Percentiles rank a stretch among this genome's conserved stretches.
These are phyloP conservation scores for Cordyceps javanica DNA, from an alignment of 2,329 filamentous ascomycete species.

Conservation along the genomic window DNA sequence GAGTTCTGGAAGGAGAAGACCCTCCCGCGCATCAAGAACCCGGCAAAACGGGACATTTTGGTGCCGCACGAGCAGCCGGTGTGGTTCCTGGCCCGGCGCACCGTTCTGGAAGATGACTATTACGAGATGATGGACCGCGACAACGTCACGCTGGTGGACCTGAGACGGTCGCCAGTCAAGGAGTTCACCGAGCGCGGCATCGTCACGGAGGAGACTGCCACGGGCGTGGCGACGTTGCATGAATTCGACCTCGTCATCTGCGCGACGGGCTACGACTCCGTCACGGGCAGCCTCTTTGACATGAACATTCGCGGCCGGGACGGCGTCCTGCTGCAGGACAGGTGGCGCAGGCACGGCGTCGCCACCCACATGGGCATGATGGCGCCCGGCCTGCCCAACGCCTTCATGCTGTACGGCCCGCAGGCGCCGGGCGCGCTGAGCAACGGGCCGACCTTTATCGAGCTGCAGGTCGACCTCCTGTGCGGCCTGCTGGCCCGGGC, in stretches of 20 bases:
- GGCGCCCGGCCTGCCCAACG: constrained; percentile 17
- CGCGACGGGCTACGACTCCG: constrained; percentile 19
- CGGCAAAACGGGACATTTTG: constrained; percentile 10
- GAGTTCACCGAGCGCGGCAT: constrained; percentile 4
- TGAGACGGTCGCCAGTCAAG: constrained; percentile 7
- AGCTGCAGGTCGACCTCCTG: constrained; percentile 18
- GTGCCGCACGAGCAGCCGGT: constrained; percentile 10
- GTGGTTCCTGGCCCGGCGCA: constrained; percentile 1
- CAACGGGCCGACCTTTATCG: constrained; percentile 19
- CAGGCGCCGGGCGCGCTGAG: constrained; percentile 18
- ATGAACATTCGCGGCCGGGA: constrained; percentile 18
- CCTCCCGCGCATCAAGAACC: constrained; percentile 2
- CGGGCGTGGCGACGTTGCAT: constrained; percentile 8
- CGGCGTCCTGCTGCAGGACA: constrained; percentile 13
- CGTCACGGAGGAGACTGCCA: constrained; percentile 2
- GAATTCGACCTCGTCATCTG: constrained; percentile 15
- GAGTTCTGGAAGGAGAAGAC: constrained; percentile 14
- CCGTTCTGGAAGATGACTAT: constrained; percentile 9
- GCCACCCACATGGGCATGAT: constrained; percentile 20
- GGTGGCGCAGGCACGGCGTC: constrained; percentile 17
- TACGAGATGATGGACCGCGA: constrained; percentile 14
- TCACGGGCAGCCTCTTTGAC: constrained; percentile 19
- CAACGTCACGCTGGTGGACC: constrained; percentile 11
- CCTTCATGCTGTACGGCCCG: constrained; percentile 21
- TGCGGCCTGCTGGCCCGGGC: constrained; percentile 15